Evolutionary conservation across 2,329 filamentous ascomycete species (phyloP).

Genomic region (Ascochyta rabiei): DNA sequence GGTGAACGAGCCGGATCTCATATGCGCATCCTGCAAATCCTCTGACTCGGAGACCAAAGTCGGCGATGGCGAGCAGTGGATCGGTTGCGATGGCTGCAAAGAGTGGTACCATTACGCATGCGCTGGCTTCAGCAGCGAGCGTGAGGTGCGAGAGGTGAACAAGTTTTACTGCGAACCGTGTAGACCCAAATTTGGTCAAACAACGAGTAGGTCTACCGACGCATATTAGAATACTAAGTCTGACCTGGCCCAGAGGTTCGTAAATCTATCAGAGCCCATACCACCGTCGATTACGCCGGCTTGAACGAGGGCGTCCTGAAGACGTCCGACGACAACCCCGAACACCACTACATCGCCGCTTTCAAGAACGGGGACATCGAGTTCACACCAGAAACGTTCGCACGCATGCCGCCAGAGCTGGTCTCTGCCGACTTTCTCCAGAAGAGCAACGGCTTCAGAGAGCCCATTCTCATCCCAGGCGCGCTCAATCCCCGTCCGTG

Average conservation of each 20-base stretch:
- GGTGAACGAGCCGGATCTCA: conserved; percentile 48
- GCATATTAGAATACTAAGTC: conserved; percentile 30
- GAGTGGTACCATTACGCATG: conserved; percentile 72
- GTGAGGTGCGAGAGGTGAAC: conserved; percentile 69
- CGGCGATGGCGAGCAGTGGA: conserved; percentile 66
- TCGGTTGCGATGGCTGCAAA: conserved; percentile 71
- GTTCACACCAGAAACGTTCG: conserved; percentile 66
- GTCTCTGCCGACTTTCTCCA: conserved; percentile 69
- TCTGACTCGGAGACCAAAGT: conserved; percentile 59
- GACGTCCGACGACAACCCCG: conserved; percentile 66
- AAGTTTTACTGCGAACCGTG: conserved; percentile 70
- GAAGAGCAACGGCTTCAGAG: conserved; percentile 66
- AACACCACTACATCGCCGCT: conserved; percentile 71
- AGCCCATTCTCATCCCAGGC: conserved; percentile 71
- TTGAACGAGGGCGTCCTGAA: conserved; percentile 70
- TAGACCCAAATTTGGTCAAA: conserved; percentile 65
- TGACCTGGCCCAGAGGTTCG: conserved; percentile 57
- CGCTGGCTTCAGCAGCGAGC: conserved; percentile 68
- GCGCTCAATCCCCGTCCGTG: conserved; percentile 61
- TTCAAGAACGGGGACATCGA: conserved; percentile 69
- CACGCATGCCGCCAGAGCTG: conserved; percentile 67
- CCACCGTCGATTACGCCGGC: conserved; percentile 71
- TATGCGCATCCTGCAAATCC: conserved; percentile 64
- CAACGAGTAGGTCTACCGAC: conserved; percentile 58
- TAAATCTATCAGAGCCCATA: conserved; percentile 69